Evolutionary conservation across 1,139 yeast genomes (phyloP).

Genomic region (Pneumocystis sp.): DNA sequence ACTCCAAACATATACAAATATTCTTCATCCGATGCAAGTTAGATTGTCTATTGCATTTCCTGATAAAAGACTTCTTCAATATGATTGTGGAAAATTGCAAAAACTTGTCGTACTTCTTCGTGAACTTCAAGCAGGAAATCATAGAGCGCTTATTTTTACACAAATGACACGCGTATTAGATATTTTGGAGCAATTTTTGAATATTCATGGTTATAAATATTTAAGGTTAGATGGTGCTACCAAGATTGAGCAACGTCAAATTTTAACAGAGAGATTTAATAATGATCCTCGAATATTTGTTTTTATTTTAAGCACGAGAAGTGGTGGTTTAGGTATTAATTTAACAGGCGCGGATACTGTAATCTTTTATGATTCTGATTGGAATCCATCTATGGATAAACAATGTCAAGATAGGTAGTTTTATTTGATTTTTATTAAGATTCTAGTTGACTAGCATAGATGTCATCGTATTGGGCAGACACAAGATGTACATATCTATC

Average conservation of each 20-base stretch:
- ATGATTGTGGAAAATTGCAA: constrained; percentile 94
- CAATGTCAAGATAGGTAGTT: constrained; percentile 68
- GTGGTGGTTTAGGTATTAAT: constrained; percentile 96
- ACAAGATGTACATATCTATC: constrained; percentile 89
- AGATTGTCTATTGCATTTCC: constrained; percentile 90
- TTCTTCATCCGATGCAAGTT: constrained; percentile 74
- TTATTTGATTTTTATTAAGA: neutral
- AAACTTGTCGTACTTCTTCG: constrained; percentile 61
- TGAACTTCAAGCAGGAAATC: constrained; percentile 70
- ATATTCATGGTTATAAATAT: constrained; percentile 86
- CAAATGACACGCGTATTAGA: constrained; percentile 97
- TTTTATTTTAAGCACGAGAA: constrained; percentile 82
- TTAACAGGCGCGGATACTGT: constrained; percentile 98
- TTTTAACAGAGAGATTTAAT: constrained; percentile 83
- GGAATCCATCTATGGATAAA: constrained; percentile 99
- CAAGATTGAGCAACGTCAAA: constrained; percentile 89
- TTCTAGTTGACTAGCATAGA: constrained; percentile 26
- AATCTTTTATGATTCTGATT: constrained; percentile 95
- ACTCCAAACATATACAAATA: constrained; percentile 30
- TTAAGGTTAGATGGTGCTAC: constrained; percentile 97
- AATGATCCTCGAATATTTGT: constrained; percentile 76
- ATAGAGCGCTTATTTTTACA: constrained; percentile 86
- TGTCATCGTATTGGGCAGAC: constrained; percentile 98
- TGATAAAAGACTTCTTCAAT: constrained; percentile 78
- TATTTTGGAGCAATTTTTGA: constrained; percentile 79